Evolutionary conservation across 2,329 filamentous ascomycete species (phyloP).

Genomic region (Fusarium virguliforme): DNA sequence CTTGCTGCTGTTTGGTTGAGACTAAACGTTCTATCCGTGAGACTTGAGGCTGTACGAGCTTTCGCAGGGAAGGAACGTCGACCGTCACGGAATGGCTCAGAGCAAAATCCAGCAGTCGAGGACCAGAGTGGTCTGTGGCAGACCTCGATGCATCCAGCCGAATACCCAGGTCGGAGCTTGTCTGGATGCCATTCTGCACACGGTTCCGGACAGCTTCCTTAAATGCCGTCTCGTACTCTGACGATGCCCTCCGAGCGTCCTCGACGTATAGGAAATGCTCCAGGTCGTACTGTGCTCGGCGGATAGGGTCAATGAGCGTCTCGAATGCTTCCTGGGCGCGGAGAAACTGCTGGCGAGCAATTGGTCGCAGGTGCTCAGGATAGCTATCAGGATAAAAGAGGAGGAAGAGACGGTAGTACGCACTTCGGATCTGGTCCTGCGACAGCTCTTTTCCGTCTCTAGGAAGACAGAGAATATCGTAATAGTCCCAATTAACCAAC

Average conservation of each 20-base stretch:
- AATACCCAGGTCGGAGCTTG: constrained; percentile 59
- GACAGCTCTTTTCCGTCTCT: constrained; percentile 49
- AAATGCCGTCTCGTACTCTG: constrained; percentile 41
- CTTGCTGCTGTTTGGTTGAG: constrained; percentile 32
- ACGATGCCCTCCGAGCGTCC: constrained; percentile 42
- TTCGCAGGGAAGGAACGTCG: constrained; percentile 54
- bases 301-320: constrained; percentile 62
- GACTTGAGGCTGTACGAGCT: constrained; percentile 49
- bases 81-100: constrained; percentile 59
- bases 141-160: constrained; percentile 55
- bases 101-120: constrained; percentile 58
- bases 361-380: constrained; percentile 57
- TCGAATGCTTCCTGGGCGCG: constrained; percentile 64
- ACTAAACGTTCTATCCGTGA: constrained; percentile 46
- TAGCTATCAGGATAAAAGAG: constrained; percentile 63
- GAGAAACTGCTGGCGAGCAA: constrained; percentile 61
- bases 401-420: constrained; percentile 63
- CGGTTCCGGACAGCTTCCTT: constrained; percentile 42
- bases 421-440: constrained; percentile 59
- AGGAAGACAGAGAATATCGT: constrained; percentile 64
- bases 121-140: constrained; percentile 13
- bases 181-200: constrained; percentile 46
- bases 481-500: constrained; percentile 55
- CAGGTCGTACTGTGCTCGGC: constrained; percentile 61
- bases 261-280: constrained; percentile 44